Evolutionary conservation across 2,329 filamentous ascomycete genomes (phyloP), one percentile per base, ranked within the genome.

Genomic region (Ophiosphaerella korrae): DNA sequence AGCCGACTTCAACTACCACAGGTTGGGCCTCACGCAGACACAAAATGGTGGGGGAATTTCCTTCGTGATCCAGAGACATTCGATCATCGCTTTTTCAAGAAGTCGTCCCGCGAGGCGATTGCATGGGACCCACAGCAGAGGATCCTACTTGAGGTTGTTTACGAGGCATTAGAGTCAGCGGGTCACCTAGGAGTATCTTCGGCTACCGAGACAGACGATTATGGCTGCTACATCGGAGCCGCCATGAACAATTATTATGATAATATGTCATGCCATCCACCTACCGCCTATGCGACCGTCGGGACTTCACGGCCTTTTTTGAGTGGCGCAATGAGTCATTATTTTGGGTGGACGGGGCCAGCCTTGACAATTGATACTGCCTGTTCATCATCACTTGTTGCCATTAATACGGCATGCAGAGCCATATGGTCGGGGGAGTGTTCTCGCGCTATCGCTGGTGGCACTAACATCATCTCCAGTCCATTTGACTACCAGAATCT

Each of bases 101-200:
- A 53, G 13, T 57, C 46, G 5, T 34, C 50, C 5, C 39, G 42
- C 5, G 66, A 70, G 16, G 60, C 63, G 1, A 40, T 46, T 1
- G 34, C 45, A n/a, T 63, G 64, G 52, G 62, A 68, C 44, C 63
- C 63, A 3, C 60, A 67, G 35, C 59, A 67, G 29, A 57, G 66
- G 3, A 41, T 60, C 14, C 46, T 63, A 4, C 52, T 69, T 2
- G 54, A 69, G 35, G 41, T 55, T 1, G 51, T 57, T 1, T 69
- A 67, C 35, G 63, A 75, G 49, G 70, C 73, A 62, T 44, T 77
- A 76, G 40, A 70, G 71, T 66, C 62, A 36, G 59, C 52, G n/a
- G 69, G 67, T 7, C 59, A 51, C 48, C 48, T 52, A 18, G 43
- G 35, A 12, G 6, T 6, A 6, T 18, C 21, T 11, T 6, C 9